Base-by-base conservation (phyloP, 2,329 filamentous ascomycete genomes). In the Fusarium anthophilum region DNA sequence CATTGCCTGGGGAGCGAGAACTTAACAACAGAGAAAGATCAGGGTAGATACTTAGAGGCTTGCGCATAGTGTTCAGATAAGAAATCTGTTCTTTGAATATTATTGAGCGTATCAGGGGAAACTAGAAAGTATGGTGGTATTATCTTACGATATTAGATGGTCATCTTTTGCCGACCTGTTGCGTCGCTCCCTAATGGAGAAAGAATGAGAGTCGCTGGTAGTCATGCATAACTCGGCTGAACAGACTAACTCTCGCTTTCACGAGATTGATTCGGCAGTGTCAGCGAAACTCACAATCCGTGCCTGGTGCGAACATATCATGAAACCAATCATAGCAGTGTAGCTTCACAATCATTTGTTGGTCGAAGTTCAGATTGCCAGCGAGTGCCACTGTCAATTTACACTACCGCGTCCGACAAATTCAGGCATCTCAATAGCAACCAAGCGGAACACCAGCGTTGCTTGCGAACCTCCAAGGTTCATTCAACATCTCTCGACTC, bases 41-140 rank as follows among this genome's bases (percentile, higher is more conserved):
- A 1, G 0, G 2, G 26, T 4, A 8, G 1, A 14, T 22, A 6
- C 5, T 20, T 2, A 10, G 5, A 15, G 0, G 12, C 9, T 20
- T 10, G 18, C 18, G 24, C 17, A 26, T 26, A 14, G 5, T 13
- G 24, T 18, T 26, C 12, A 20, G 12, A 9, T 8, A 26, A 14
- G 18, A 20, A 18, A 1, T 0, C 9, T 17, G 8, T 22, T 11
- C 8, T 15, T 15, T 8, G 1, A 15, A 3, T 4, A 4, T 17
- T 20, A 22, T 6, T 1, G 8, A 11, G 5, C 9, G 0, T 17
- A 6, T 7, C 14, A 15, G 41, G 8, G 41, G 6, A 7, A 43
- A 9, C 3, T 10, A n/a, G 14, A 24, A 0, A 43, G 10, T 17
- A 5, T 11, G 5, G 5, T n/a, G 14, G 1, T 0, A 17, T 1